phyloP scores from a whole-genome alignment of 805 yeast species.

The Candida bentonensis region DNA sequence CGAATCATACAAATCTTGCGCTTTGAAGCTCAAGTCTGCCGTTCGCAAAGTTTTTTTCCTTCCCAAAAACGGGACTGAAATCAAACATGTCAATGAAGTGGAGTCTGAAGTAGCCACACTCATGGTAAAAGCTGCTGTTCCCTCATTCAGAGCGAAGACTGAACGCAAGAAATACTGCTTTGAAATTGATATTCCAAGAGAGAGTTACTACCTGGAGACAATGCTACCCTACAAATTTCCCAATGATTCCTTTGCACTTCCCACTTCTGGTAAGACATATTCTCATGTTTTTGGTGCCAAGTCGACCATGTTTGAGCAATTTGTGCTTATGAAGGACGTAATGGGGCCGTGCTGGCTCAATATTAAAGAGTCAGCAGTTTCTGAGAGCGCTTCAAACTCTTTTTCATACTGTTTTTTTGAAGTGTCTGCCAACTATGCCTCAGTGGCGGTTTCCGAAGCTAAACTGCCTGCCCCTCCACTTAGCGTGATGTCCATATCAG shows the following conservation, averaged over 20 bases:
- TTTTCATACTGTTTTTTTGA: constrained; percentile 43
- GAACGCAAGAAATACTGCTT: constrained; percentile 74
- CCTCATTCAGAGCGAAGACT: constrained; percentile 53
- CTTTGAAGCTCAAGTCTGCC: constrained; percentile 57
- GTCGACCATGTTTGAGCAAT: constrained; percentile 65
- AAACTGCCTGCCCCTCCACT: constrained; percentile 42
- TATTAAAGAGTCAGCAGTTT: constrained; percentile 48
- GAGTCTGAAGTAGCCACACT: constrained; percentile 63
- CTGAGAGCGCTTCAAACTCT: constrained; percentile 45
- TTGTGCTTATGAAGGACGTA: constrained; percentile 65
- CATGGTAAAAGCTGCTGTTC: constrained; percentile 47
- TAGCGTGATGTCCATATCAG: constrained; percentile 57
- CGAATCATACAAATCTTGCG: constrained; percentile 38
- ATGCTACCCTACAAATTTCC: constrained; percentile 44
- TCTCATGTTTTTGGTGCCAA: constrained; percentile 67
- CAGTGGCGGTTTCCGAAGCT: constrained; percentile 26
- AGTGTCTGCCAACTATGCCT: constrained; percentile 22
- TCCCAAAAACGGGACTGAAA: constrained; percentile 37
- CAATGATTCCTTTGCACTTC: constrained; percentile 35
- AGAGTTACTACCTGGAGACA: constrained; percentile 67
- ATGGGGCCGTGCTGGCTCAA: constrained; percentile 99
- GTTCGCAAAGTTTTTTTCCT: constrained; percentile 62
- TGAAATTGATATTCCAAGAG: constrained; percentile 67
- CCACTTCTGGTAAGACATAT: constrained; percentile 63
- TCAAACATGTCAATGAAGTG: constrained; percentile 51